Base-by-base conservation (phyloP, 2,329 filamentous ascomycete species). In the Exophiala phaeomuriformis region DNA sequence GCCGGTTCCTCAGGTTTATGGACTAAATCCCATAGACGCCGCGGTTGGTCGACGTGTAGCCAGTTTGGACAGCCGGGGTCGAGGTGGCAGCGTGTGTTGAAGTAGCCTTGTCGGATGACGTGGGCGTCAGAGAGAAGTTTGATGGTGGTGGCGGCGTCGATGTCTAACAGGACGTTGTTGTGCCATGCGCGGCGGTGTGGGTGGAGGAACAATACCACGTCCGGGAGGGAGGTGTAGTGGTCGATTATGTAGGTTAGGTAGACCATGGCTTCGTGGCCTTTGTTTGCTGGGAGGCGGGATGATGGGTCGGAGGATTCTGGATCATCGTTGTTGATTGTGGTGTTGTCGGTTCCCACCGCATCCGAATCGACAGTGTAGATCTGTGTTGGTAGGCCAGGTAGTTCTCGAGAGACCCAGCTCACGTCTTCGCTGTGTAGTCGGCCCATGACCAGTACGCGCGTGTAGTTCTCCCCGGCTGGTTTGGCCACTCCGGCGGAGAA, bases 171-270 rank as follows among this genome's bases (percentile, higher is more conserved):
- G 45, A 75, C 71, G 60, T 81, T 78, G 63, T 83, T 82, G 66
- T 84, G 81, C 80, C 80, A 83, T 41, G 77, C 74, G 41, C 61
- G 67, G 59, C 72, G 73, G 55, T 79, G 76, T 32, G 78, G 74
- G 66, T 84, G 81, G 69, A 80, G 77, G 68, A 84, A 84, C 45
- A 82, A 72, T 33, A 77, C 69, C n/a, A 81, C 74, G 60, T 84
- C 80, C 2, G 79, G 74, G 2, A 84, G 72, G 5, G 74, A 66
- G 40, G 81, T 69, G 66, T 84, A 84, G 64, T 82, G 73, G 60
- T 84, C 79, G 64, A 84, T 81, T 56, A 84, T 77, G 65, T 80
- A 83, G 40, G 78, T 78, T 39, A 84, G 71, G 64, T 84, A 84
- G 5, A 75, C 72, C 75, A 83, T 82, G 12, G 78, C 78, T 64